A percentile compares a stretch with the other conserved stretches of the same genome.
phyloP scores from a whole-genome alignment of 2,329 filamentous ascomycete species.

The Zasmidium cellare region DNA sequence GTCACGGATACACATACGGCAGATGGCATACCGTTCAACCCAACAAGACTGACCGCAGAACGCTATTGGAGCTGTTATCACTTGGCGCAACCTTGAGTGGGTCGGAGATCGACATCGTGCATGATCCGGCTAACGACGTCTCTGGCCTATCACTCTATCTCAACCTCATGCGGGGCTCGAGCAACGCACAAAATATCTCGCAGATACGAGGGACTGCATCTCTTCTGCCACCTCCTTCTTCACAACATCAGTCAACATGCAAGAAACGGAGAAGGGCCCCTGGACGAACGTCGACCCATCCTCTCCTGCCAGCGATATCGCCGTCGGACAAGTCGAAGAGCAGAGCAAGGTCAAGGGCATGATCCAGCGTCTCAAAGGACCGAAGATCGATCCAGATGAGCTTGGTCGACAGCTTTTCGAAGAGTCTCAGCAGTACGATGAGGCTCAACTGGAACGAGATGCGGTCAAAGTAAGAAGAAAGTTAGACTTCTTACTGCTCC shows the following conservation, averaged over 20 bases:
- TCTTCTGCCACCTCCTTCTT: not conserved
- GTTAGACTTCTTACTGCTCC: slow-evolving; percentile 50
- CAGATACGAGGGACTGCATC: not conserved
- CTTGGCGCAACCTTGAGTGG: not conserved
- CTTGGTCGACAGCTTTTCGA: slow-evolving; percentile 12
- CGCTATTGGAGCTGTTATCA: not conserved
- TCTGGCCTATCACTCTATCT: not conserved
- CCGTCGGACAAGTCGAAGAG: not conserved
- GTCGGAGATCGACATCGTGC: not conserved
- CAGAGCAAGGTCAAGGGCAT: not conserved
- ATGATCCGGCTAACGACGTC: not conserved
- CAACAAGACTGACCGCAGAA: no score
- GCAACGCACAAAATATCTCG: not conserved
- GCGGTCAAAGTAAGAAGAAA: slow-evolving; percentile 43
- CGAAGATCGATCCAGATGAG: slow-evolving; percentile 8
- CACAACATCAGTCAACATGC: not conserved
- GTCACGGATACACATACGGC: no score
- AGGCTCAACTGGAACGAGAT: slow-evolving; percentile 42
- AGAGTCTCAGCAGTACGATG: slow-evolving; percentile 9
- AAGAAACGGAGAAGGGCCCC: not conserved
- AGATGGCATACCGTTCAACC: no score
- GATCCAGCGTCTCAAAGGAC: slow-evolving; percentile 4
- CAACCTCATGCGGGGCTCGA: not conserved
- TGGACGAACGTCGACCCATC: not conserved
- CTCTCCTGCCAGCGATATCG: not conserved